Percentiles rank a stretch among this genome's conserved stretches.
Conservation (phyloP, 1,284 basidiomycete species). For the Coniferiporia weirii region DNA sequence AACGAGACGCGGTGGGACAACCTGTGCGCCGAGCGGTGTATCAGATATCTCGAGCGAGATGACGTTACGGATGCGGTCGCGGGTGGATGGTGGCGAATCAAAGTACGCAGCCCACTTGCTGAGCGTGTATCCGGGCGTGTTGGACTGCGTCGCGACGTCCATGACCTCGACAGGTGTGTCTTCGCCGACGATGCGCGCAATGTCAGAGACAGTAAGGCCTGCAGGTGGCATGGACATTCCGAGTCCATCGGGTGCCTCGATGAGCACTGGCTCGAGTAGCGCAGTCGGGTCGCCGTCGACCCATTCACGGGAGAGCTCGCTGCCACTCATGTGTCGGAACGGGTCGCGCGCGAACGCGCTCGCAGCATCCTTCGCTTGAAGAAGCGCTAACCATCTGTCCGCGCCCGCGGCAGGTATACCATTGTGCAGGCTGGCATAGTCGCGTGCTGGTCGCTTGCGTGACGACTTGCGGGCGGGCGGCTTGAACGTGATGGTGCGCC, state of each 20-base stretch:
- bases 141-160: constrained; percentile 81
- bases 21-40: constrained; percentile 67
- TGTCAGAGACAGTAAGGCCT: constrained; percentile 69
- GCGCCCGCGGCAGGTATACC: constrained; percentile 51
- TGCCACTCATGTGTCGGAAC: constrained; percentile 64
- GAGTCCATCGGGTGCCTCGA: constrained; percentile 70
- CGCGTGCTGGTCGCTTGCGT: constrained; percentile 62
- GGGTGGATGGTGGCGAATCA: constrained; percentile 51
- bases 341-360: constrained; percentile 45
- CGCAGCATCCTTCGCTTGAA: constrained; percentile 47
- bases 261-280: constrained; percentile 71
- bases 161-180: constrained; percentile 84
- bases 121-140: constrained; percentile 80
- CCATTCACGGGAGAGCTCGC: constrained; percentile 66
- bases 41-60: constrained; percentile 85
- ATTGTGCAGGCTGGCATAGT: constrained; percentile 67
- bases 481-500: constrained; percentile 63
- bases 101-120: constrained; percentile 90
- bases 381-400: constrained; percentile 59
- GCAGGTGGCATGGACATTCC: constrained; percentile 80
- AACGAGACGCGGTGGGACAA: constrained; percentile 81
- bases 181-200: constrained; percentile 75
- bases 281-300: constrained; percentile 61
- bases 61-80: constrained; percentile 86
- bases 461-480: constrained; percentile 73